Evolutionary conservation across 2,329 filamentous ascomycete species (phyloP).

Genomic region (Podosphaera xanthii): DNA sequence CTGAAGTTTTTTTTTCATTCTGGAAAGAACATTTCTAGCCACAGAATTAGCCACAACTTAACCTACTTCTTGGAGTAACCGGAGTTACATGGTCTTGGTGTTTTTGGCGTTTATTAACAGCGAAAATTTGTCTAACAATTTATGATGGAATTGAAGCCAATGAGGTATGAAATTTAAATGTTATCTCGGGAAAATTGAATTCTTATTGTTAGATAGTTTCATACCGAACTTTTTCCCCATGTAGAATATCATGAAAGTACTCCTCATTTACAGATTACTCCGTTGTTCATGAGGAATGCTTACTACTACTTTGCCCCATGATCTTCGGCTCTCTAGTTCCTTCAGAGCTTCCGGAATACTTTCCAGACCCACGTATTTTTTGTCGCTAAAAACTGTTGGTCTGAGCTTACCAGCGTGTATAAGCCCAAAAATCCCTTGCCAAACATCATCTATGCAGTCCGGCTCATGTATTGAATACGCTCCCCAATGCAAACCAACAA

Average conservation of each 20-base stretch:
- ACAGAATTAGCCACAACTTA: no score
- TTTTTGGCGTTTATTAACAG: neutral
- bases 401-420: slow-evolving; percentile 58
- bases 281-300: slow-evolving; percentile 49
- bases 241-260: no score
- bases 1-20: slow-evolving; percentile 81
- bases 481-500: slow-evolving; percentile 86
- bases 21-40: slow-evolving; percentile 84
- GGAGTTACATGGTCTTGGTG: no score
- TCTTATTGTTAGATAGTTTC: no score
- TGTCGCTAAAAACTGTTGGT: slow-evolving; percentile 63
- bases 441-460: slow-evolving; percentile 47
- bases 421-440: slow-evolving; percentile 60
- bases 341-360: slow-evolving; percentile 53
- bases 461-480: slow-evolving; percentile 54
- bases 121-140: neutral
- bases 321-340: slow-evolving; percentile 57
- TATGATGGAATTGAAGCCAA: neutral
- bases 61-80: no score
- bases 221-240: no score
- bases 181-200: neutral
- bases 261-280: slow-evolving; percentile 25
- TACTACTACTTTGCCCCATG: slow-evolving; percentile 92
- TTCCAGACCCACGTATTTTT: slow-evolving; percentile 64
- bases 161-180: slow-evolving; percentile 2